Evolutionary conservation across 1,139 yeast genomes (phyloP).

Genomic region (Kodamaea arcana): DNA sequence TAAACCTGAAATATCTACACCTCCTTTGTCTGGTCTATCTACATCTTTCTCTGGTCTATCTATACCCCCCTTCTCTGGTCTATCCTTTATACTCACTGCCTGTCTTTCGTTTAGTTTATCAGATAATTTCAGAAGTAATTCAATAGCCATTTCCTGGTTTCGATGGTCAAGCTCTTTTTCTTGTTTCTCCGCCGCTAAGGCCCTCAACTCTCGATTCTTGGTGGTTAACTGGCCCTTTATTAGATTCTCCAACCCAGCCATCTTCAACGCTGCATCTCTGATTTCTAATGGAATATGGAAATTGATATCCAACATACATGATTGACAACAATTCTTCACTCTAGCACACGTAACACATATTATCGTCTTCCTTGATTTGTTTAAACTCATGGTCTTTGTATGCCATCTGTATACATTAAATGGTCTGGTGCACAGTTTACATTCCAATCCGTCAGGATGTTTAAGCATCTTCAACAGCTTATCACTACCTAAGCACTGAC

Average conservation of each 20-base stretch:
- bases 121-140: conserved; percentile 39
- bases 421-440: conserved; percentile 78
- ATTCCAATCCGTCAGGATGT: conserved; percentile 71
- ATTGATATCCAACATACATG: conserved; percentile 77
- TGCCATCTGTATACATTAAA: conserved; percentile 80
- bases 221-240: conserved; percentile 6
- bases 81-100: conserved; percentile 2
- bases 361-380: conserved; percentile 46
- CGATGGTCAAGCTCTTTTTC: conserved; percentile 21
- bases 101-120: conserved; percentile 24
- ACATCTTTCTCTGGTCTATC: conserved; percentile 7
- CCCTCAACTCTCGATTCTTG: conserved; percentile 41
- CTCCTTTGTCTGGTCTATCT: conserved; percentile 24
- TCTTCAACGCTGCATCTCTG: conserved; percentile 75
- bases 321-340: conserved; percentile 79
- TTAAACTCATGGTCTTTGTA: conserved; percentile 27
- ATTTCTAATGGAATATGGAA: conserved; percentile 75
- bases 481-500: conserved; percentile 64
- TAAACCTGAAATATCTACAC: conserved; percentile 45
- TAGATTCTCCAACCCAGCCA: conserved; percentile 54
- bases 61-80: too few relatives aligned
- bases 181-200: conserved; percentile 36
- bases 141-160: conserved; percentile 22
- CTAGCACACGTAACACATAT: conserved; percentile 78
- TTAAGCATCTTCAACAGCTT: conserved; percentile 66